Base-by-base conservation (phyloP, 2,329 filamentous ascomycete species). In the Alternaria conjuncta region DNA sequence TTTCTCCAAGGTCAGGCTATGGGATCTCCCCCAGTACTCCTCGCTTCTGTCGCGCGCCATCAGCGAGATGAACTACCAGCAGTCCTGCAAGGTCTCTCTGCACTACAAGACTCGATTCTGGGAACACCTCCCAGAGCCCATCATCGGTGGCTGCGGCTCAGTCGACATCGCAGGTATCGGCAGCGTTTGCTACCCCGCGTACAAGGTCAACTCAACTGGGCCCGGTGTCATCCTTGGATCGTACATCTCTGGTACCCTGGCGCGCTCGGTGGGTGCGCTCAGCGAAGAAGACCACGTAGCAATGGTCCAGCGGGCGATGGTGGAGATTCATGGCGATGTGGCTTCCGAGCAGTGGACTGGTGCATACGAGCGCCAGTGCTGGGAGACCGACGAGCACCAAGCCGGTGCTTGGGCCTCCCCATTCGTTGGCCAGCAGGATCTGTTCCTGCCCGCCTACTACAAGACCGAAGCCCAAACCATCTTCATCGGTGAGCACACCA, bases 401-500 rank as follows among this genome's bases (percentile, higher is more conserved):
- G 85, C 84, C 2, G 89, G 87, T 5, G 86, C 86, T 7, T 93
- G 89, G 90, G 86, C 86, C 1, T 76, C 78, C 5, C 89, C 90
- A 1, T 78, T 82, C 0, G 81, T 88, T 0, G 89, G 89, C 0
- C 89, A 92, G 79, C 90, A 93, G 72, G 85, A 90, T 68, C 73
- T 92, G 23, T 93, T 90, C 69, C 81, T 93, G 9, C 90, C 91
- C 0, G 87, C 90, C n/a, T 93, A 91, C 72, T 92, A 90, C 72
- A 86, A 89, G 73, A 92, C 89, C 0, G 87, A 92, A 76, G 85
- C 85, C 66, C 87, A 89, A 51, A 88, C 89, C n/a, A 87, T 92
- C 32, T 91, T 92, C 63, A 82, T 90, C 13, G 80, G 80, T 60
- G 60, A 63, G 20, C 60, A 63, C 32, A 63, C 60, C 12, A 63